These are phyloP conservation scores for Coprinopsis sp. DNA, from an alignment of 768 basidiomycete genomes.

Conservation along the genomic window DNA sequence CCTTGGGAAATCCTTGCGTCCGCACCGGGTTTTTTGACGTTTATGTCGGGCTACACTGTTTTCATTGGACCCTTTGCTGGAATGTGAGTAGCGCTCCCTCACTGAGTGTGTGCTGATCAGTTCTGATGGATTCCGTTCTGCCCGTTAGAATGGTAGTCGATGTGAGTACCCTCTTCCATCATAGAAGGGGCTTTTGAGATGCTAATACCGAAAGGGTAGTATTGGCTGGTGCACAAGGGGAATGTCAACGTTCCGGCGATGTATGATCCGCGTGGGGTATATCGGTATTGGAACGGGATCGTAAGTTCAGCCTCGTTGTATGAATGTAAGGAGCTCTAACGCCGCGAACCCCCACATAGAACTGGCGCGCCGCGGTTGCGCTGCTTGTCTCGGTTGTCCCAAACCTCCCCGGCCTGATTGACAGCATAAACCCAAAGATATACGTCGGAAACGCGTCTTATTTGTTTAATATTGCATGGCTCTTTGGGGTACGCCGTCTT, in stretches of 20 bases:
- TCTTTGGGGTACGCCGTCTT: conserved; percentile 57
- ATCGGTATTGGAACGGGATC: conserved; percentile 71
- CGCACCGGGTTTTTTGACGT: conserved; percentile 65
- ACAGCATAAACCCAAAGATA: conserved; percentile 65
- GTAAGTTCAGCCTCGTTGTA: conserved; percentile 37
- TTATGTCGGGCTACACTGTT: conserved; percentile 82
- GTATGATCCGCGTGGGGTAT: conserved; percentile 76
- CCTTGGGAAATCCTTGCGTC: conserved; percentile 81
- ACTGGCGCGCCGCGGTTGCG: conserved; percentile 75
- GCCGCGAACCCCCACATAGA: conserved; percentile 35
- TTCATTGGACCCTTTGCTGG: conserved; percentile 85
- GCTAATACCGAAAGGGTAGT: no score
- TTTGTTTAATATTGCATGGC: conserved; percentile 70
- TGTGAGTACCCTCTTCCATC: conserved; percentile 24
- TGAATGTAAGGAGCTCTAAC: neutral
- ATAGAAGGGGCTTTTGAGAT: neutral
- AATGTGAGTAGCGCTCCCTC: conserved; percentile 42
- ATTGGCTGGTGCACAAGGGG: conserved; percentile 71
- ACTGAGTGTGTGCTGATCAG: neutral
- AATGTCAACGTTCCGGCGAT: conserved; percentile 80
- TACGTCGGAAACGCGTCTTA: conserved; percentile 51
- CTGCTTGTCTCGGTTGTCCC: conserved; percentile 65
- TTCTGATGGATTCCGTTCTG: neutral
- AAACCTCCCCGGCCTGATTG: conserved; percentile 71
- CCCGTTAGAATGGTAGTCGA: conserved; percentile 40